Base-by-base conservation (phyloP, 2,329 filamentous ascomycete species). In the Amauroascus verrucosus region DNA sequence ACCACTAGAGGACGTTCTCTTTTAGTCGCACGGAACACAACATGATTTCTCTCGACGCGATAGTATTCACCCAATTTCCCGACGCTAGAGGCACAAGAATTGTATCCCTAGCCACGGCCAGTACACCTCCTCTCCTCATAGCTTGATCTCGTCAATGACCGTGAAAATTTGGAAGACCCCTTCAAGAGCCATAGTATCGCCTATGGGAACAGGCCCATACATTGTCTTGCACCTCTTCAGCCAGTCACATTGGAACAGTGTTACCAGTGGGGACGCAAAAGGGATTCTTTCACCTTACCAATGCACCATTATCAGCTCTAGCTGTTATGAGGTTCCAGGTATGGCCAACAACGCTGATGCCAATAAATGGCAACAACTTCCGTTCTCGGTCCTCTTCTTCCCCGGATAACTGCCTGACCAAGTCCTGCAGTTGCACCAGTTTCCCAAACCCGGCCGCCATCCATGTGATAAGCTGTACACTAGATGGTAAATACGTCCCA, bases 391-490 rank as follows among this genome's bases (percentile, higher is more conserved):
- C 20, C 14, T 22, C 18, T 24, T 5, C 24, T 9, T 20, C 6
- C 8, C 14, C 20, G 1, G 16, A 16, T 1, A 14, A 7, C 28
- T 35, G 8, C 9, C n/a, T 16, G 1, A n/a, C 50, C 1, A 48
- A 32, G 8, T 1, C 14, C 16, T 35, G 20, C n/a, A 54, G 35
- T 16, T 54, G 51, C 22, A 14, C 33, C 6, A 30, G n/a, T 20
- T 54, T 49, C 28, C 54, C 51, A 33, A 54, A 37, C 13, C 54
- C 51, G 2, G 54, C 54, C 11, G 47, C 51, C 30, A 56, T 32
- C 54, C 54, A 56, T 20, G 41, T 50, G 18, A 32, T 51, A 11
- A 54, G 20, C 32, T 56, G 54, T 2, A 56, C 14, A 20, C 32
- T 54, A 3, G 54, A 38, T n/a, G 18, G 18, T 7, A 54, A 54